Evolutionary conservation across 345 rosid species (phyloP).

Genomic region (Rhizophora apiculata): DNA sequence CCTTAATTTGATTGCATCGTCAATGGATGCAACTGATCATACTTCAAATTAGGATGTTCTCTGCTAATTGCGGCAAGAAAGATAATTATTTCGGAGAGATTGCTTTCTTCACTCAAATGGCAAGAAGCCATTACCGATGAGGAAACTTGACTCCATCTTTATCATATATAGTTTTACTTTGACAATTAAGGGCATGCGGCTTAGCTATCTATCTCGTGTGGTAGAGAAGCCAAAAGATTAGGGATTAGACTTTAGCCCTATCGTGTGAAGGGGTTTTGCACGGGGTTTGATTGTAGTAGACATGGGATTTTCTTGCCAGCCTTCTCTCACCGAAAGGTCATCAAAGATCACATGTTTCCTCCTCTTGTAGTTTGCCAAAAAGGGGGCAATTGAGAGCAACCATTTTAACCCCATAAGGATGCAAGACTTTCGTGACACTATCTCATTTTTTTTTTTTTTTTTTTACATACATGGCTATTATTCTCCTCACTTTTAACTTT

Average conservation of each 20-base stretch:
- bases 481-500: not conserved
- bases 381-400: conserved; percentile 9
- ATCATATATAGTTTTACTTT: too few relatives aligned
- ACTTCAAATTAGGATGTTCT: too few relatives aligned
- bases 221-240: not conserved
- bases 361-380: conserved; percentile 26
- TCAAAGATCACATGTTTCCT: conserved; percentile 39
- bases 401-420: conserved; percentile 26
- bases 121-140: too few relatives aligned
- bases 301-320: not conserved
- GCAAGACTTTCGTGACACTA: conserved; percentile 36
- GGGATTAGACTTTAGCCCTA: not conserved
- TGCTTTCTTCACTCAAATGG: too few relatives aligned
- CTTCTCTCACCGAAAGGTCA: conserved; percentile 40
- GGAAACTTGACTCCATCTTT: too few relatives aligned
- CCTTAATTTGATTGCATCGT: too few relatives aligned
- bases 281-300: not conserved
- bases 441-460: conserved; percentile 1
- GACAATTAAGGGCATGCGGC: too few relatives aligned
- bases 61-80: too few relatives aligned
- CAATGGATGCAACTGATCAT: too few relatives aligned
- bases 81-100: too few relatives aligned
- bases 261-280: conserved; percentile 25
- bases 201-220: not conserved
- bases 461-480: conserved; percentile 8